phyloP scores from a whole-genome alignment of 768 basidiomycete species.

The Termitomyces eurrhizus region DNA sequence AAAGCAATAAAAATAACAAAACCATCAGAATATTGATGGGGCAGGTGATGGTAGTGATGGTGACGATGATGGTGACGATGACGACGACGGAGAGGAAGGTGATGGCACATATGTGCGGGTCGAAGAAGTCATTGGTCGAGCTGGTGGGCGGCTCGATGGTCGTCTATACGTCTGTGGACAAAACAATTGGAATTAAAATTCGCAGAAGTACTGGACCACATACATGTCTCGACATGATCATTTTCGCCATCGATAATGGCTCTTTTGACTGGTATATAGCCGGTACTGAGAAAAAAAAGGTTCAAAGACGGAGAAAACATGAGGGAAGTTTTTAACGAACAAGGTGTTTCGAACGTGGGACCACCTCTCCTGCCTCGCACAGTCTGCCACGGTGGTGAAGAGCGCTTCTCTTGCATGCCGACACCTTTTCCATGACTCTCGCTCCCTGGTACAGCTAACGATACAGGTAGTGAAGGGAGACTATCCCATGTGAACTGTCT shows the following conservation, averaged over 20 bases:
- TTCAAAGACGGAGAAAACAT: neutral
- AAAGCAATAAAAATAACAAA: slow-evolving; percentile 20
- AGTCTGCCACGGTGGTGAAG: slow-evolving; percentile 16
- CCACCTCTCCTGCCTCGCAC: slow-evolving; percentile 17
- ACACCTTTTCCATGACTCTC: slow-evolving; percentile 18
- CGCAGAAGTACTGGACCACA: slow-evolving; percentile 10
- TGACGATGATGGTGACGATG: slow-evolving; percentile 3
- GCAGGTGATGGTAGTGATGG: slow-evolving; percentile 10
- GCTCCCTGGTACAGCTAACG: slow-evolving; percentile 16
- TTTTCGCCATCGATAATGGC: slow-evolving; percentile 47
- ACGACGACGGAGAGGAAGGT: slow-evolving; percentile 3
- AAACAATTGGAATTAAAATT: neutral
- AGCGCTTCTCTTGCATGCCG: slow-evolving; percentile 20
- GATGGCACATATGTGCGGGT: slow-evolving; percentile 6
- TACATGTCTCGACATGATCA: slow-evolving; percentile 52
- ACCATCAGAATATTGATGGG: slow-evolving; percentile 20
- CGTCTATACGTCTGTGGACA: slow-evolving; percentile 18
- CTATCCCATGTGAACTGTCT: slow-evolving; percentile 22
- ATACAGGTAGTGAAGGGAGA: slow-evolving; percentile 25
- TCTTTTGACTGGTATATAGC: slow-evolving; percentile 38
- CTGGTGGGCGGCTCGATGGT: slow-evolving; percentile 20
- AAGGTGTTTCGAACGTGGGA: slow-evolving; percentile 25
- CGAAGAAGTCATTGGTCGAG: slow-evolving; percentile 12
- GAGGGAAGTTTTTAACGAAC: slow-evolving; percentile 12
- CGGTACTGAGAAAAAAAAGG: slow-evolving; percentile 26